Conservation (phyloP, 345 rosid species). For the Aquilaria yunnanensis region DNA sequence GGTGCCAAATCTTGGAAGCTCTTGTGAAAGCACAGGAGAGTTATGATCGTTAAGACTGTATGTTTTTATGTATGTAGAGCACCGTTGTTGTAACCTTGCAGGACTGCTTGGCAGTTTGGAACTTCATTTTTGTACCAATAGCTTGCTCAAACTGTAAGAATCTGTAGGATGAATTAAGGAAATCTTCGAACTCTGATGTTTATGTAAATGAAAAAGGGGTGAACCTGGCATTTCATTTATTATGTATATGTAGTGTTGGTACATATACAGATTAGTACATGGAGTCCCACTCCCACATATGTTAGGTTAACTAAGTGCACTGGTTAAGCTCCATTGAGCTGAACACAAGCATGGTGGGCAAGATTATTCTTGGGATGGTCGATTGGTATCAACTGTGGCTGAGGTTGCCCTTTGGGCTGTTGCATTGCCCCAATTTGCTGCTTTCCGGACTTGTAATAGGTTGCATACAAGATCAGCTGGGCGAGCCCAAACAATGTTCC, state of each 20-base stretch:
- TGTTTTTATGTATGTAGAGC: slow-evolving; percentile 7
- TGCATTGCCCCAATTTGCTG: slow-evolving; percentile 38
- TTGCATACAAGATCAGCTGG: slow-evolving; percentile 56
- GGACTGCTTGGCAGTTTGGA: slow-evolving; percentile 7
- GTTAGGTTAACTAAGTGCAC: no score
- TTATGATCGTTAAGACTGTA: slow-evolving; percentile 19
- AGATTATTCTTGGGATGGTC: no score
- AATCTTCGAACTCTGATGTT: no score
- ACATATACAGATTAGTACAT: no score
- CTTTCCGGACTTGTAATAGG: slow-evolving; percentile 57
- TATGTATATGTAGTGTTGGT: no score
- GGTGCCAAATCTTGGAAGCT: slow-evolving; percentile 64
- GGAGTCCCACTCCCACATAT: no score
- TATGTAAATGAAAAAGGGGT: no score
- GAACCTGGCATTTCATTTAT: no score
- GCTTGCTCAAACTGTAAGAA: slow-evolving; percentile 14
- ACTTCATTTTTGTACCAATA: slow-evolving; percentile 19
- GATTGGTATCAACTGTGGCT: no score
- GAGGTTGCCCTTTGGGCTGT: slow-evolving; percentile 5
- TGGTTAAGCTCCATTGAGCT: no score
- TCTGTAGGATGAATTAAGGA: background rate
- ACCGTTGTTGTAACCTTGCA: slow-evolving; percentile 14
- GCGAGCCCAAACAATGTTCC: slow-evolving; percentile 50
- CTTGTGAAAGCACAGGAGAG: slow-evolving; percentile 84
- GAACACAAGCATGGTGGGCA: no score